Percentiles rank a stretch among this genome's conserved stretches.
Evolutionary conservation across 106 monocot species (phyloP).

Genomic region (Ottelia alismoides): DNA sequence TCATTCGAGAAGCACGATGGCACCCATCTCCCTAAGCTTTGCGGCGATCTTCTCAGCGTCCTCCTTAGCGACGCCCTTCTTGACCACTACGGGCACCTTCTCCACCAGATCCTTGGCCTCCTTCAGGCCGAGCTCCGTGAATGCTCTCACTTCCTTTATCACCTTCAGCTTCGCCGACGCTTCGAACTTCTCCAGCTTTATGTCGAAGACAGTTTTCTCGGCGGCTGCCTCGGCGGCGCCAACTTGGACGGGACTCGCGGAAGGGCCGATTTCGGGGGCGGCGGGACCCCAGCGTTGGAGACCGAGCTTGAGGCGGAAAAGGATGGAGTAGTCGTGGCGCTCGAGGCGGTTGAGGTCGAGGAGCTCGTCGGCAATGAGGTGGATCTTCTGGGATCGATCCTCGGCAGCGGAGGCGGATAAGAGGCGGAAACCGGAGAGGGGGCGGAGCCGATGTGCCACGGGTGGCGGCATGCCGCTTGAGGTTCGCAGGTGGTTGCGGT

Average conservation of each 20-base stretch:
- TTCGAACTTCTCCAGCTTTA: conserved; percentile 88
- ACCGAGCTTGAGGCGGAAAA: conserved; percentile 75
- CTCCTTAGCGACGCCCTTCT: conserved; percentile 65
- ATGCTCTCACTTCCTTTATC: conserved; percentile 85
- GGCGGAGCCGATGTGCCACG: conserved; percentile 1
- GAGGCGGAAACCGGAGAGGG: conserved; percentile 14
- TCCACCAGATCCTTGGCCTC: conserved; percentile 97
- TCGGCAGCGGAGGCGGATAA: conserved; percentile 7
- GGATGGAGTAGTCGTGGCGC: conserved; percentile 69
- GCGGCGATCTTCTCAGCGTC: conserved; percentile 65
- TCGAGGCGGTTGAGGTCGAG: conserved; percentile 53
- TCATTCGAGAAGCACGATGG: conserved; percentile 61
- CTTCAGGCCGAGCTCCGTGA: conserved; percentile 85
- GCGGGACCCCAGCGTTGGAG: conserved; percentile 42
- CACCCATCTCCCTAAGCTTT: conserved; percentile 79
- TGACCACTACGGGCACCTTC: conserved; percentile 79
- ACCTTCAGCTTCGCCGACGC: conserved; percentile 80
- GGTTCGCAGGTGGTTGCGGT: too few relatives aligned
- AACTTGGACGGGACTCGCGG: conserved; percentile 1
- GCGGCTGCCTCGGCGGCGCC: conserved; percentile 17
- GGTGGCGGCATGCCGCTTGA: too few relatives aligned
- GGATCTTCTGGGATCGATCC: conserved; percentile 47
- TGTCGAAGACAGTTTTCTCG: conserved; percentile 83
- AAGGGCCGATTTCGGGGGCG: conserved; percentile 2
- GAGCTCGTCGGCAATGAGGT: conserved; percentile 81